Percentiles rank a stretch among this genome's conserved stretches.
These are phyloP conservation scores for Neonectria coccinea DNA, from an alignment of 2,329 filamentous ascomycete genomes.

Conservation along the genomic window DNA sequence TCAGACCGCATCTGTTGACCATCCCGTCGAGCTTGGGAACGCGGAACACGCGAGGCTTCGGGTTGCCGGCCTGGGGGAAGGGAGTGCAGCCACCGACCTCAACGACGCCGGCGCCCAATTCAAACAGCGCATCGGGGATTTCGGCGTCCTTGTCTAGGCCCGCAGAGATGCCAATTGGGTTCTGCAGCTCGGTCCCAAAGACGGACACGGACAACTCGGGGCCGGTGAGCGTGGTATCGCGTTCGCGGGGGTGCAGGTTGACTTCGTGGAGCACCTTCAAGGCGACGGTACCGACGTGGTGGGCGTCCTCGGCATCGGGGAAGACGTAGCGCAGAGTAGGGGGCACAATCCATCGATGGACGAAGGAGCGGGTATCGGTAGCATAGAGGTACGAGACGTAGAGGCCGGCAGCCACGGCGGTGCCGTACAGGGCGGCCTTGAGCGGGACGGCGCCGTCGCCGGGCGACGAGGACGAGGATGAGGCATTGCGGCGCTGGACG, in stretches of 20 bases:
- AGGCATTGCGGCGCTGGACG: conserved; percentile 48
- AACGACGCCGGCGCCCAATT: conserved; percentile 85
- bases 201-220: conserved; percentile 61
- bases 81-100: conserved; percentile 94
- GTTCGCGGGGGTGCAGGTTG: conserved; percentile 84
- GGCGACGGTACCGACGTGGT: conserved; percentile 78
- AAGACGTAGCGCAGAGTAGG: conserved; percentile 74
- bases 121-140: conserved; percentile 86
- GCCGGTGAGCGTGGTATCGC: conserved; percentile 59
- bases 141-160: conserved; percentile 96
- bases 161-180: conserved; percentile 94
- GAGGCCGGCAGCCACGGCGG: conserved; percentile 55
- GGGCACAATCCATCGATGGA: conserved; percentile 76
- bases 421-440: conserved; percentile 55
- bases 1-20: conserved; percentile 96
- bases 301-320: conserved; percentile 90
- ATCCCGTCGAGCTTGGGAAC: conserved; percentile 85
- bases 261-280: conserved; percentile 80
- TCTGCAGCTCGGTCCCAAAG: conserved; percentile 81
- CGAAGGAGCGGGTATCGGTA: conserved; percentile 79
- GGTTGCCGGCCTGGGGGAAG: conserved; percentile 87
- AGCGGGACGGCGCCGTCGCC: conserved; percentile 44
- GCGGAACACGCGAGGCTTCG: conserved; percentile 88
- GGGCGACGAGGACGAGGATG: conserved; percentile 48
- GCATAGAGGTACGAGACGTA: conserved; percentile 72